These are phyloP conservation scores for Suhomyces sp. DNA, from an alignment of 805 yeast species.

Conservation along the genomic window DNA sequence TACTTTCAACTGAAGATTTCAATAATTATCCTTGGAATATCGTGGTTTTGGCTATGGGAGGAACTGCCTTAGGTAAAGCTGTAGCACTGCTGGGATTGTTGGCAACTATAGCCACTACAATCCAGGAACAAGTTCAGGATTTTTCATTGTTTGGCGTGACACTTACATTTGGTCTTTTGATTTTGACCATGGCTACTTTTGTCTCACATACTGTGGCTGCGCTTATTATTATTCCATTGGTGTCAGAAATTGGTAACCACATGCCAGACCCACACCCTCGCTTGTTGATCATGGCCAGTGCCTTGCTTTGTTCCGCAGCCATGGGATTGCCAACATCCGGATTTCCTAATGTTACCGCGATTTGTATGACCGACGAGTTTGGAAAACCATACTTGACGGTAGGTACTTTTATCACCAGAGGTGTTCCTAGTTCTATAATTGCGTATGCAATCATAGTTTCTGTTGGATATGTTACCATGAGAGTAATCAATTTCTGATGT, in stretches of 20 bases:
- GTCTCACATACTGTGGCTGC: conserved; percentile 48
- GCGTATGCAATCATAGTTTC: conserved; percentile 36
- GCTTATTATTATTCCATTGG: conserved; percentile 42
- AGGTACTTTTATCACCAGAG: conserved; percentile 42
- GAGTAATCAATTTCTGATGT: conserved; percentile 12
- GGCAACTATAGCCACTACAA: conserved; percentile 68
- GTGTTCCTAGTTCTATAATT: conserved; percentile 41
- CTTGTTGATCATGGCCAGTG: conserved; percentile 42
- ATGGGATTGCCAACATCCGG: conserved; percentile 48
- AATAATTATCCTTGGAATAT: conserved; percentile 97
- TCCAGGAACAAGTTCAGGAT: conserved; percentile 64
- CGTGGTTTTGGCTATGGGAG: conserved; percentile 96
- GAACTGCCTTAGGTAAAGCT: conserved; percentile 92
- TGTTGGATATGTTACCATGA: conserved; percentile 43
- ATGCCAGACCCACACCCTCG: conserved; percentile 39
- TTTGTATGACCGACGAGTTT: conserved; percentile 43
- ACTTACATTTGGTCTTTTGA: conserved; percentile 55
- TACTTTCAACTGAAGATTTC: conserved; percentile 84
- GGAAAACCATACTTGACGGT: conserved; percentile 42
- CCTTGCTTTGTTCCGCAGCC: conserved; percentile 43
- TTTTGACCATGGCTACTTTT: conserved; percentile 43
- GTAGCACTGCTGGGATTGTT: conserved; percentile 89
- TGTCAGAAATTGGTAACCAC: conserved; percentile 39
- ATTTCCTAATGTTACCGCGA: conserved; percentile 45
- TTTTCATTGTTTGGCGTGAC: conserved; percentile 73